These are phyloP conservation scores for Caulochytrium protostelioides DNA, from an alignment of 371 early-diverging fungal species.

Conservation along the genomic window DNA sequence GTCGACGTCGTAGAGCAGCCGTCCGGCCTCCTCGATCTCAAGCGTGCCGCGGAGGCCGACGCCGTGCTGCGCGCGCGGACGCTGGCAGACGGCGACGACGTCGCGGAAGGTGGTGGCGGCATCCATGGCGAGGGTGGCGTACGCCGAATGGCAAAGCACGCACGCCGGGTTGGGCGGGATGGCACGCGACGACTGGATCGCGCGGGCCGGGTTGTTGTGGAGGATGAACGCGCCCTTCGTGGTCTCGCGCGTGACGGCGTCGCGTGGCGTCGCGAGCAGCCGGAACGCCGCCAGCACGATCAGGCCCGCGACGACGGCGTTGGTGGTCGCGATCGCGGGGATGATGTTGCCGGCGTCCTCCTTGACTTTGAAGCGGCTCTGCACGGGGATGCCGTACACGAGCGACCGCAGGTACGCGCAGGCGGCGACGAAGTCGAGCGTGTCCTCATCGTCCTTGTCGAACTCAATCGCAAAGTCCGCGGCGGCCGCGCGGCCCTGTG, in stretches of 20 bases:
- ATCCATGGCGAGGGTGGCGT: not conserved
- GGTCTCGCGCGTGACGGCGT: not conserved
- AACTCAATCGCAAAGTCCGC: constrained; percentile 36
- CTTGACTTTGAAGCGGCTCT: constrained; percentile 71
- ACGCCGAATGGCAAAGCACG: not conserved
- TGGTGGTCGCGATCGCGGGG: constrained; percentile 99
- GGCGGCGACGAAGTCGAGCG: constrained; percentile 76
- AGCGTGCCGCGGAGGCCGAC: constrained; percentile 23
- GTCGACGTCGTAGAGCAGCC: constrained; percentile 72
- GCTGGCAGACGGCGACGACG: constrained; percentile 10
- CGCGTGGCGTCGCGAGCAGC: no score
- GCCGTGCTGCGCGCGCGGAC: constrained; percentile 9
- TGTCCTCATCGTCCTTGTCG: constrained; percentile 84
- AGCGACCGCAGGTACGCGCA: constrained; percentile 67
- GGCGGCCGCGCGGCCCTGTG: constrained; percentile 16
- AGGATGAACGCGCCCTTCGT: constrained; percentile 20
- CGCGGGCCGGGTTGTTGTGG: no score
- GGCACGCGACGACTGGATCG: constrained; percentile 5
- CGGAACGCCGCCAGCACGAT: constrained; percentile 69
- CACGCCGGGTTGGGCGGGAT: not conserved
- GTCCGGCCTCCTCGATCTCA: constrained; percentile 26
- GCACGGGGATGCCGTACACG: constrained; percentile 51
- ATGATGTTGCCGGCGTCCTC: constrained; percentile 99
- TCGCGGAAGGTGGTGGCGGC: constrained; percentile 4
- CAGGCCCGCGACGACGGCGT: constrained; percentile 93